phyloP scores from a whole-genome alignment of 1,284 basidiomycete genomes.

The Apiotrichum gamsii region DNA sequence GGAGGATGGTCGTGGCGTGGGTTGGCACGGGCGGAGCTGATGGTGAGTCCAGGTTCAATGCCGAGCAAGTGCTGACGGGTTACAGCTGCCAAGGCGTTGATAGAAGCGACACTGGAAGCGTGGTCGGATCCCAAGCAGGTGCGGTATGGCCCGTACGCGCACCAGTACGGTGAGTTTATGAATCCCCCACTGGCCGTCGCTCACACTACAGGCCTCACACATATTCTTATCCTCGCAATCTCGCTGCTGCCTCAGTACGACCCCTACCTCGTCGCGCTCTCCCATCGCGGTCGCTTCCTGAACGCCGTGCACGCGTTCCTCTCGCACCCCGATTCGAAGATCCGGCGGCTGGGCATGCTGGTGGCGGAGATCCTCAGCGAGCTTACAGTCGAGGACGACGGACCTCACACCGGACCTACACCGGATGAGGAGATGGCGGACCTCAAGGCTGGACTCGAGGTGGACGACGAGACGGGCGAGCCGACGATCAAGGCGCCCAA shows the following conservation, averaged over 20 bases:
- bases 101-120: slow-evolving; percentile 32
- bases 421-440: slow-evolving; percentile 36
- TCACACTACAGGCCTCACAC: slow-evolving; percentile 68
- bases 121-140: slow-evolving; percentile 48
- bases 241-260: slow-evolving; percentile 57
- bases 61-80: too few species aligned
- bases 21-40: slow-evolving; percentile 18
- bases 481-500: slow-evolving; percentile 4
- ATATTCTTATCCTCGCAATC: slow-evolving; percentile 60
- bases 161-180: slow-evolving; percentile 38
- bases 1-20: slow-evolving; percentile 36
- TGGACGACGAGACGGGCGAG: slow-evolving; percentile 26
- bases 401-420: neutral
- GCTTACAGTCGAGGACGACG: slow-evolving; percentile 22
- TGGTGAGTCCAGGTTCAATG: slow-evolving; percentile 8
- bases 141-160: slow-evolving; percentile 39
- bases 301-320: slow-evolving; percentile 69
- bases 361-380: slow-evolving; percentile 63
- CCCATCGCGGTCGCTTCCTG: slow-evolving; percentile 60
- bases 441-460: slow-evolving; percentile 36
- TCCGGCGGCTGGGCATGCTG: slow-evolving; percentile 90
- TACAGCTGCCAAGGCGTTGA: slow-evolving; percentile 20
- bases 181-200: too few species aligned
- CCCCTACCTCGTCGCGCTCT: slow-evolving; percentile 42
- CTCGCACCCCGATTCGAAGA: slow-evolving; percentile 64